Conservation (phyloP, 2,329 filamentous ascomycete genomes). For the Stachybotrys elegans region DNA sequence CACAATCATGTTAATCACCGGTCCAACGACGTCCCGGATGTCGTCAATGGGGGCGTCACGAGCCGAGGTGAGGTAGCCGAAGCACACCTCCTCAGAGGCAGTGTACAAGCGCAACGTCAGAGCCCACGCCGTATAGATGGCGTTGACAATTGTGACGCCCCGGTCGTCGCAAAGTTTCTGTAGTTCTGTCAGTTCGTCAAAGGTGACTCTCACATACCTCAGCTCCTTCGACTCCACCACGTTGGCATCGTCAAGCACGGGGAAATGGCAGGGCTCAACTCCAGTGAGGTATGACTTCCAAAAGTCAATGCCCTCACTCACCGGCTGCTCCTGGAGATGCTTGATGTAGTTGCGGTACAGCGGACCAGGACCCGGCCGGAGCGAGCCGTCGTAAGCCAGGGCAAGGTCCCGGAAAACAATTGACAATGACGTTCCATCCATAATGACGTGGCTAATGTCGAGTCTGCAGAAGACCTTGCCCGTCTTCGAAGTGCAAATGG, state of each 20-base stretch:
- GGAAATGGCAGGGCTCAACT: slow-evolving; percentile 8
- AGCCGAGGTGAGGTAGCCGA: slow-evolving; percentile 49
- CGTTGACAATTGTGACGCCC: slow-evolving; percentile 7
- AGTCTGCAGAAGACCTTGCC: slow-evolving; percentile 16
- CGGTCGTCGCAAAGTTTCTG: slow-evolving; percentile 2
- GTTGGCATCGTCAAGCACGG: slow-evolving; percentile 1
- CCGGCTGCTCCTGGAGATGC: slow-evolving; percentile 6
- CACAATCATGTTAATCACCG: slow-evolving; percentile 53
- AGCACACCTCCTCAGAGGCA: slow-evolving; percentile 40
- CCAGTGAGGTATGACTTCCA: slow-evolving; percentile 3
- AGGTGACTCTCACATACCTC: slow-evolving; percentile 12
- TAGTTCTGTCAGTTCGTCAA: slow-evolving; percentile 9
- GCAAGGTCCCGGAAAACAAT: slow-evolving; percentile 15
- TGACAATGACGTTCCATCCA: slow-evolving; percentile 15
- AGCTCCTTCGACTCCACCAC: slow-evolving; percentile 9
- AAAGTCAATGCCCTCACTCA: slow-evolving; percentile 3
- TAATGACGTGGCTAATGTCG: slow-evolving; percentile 16
- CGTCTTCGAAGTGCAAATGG: slow-evolving; percentile 13
- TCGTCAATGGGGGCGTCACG: slow-evolving; percentile 43
- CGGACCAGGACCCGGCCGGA: slow-evolving; percentile 8
- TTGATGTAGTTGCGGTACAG: slow-evolving; percentile 10
- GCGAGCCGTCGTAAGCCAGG: neutral
- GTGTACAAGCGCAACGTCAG: slow-evolving; percentile 29
- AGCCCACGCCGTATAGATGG: slow-evolving; percentile 17
- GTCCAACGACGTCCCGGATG: slow-evolving; percentile 42